Percentiles rank a stretch among this genome's conserved stretches.
phyloP scores from a whole-genome alignment of 805 yeast genomes.

The Ogataea ganodermae region DNA sequence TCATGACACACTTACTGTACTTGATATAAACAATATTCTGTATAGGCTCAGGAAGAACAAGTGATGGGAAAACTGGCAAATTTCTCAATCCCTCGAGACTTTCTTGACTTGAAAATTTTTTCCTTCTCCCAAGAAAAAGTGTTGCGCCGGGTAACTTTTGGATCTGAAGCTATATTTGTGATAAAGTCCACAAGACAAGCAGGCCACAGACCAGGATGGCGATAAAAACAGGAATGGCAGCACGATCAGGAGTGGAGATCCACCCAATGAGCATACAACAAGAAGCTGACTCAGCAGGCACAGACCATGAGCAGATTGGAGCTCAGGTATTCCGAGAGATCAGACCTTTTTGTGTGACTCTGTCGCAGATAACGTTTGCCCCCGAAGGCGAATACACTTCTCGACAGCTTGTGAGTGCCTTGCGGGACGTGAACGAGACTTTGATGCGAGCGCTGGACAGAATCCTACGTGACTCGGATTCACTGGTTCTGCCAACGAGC shows the following conservation, averaged over 20 bases:
- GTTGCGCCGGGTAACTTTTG: conserved; percentile 1
- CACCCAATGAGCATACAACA: no score
- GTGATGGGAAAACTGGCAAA: not conserved
- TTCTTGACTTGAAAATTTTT: conserved; percentile 1
- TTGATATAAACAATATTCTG: not conserved
- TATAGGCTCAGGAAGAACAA: not conserved
- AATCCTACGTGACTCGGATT: not conserved
- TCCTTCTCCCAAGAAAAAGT: not conserved
- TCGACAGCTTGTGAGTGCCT: conserved; percentile 31
- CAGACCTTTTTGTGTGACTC: conserved; percentile 44
- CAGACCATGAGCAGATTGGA: conserved; percentile 10
- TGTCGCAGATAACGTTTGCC: conserved; percentile 46
- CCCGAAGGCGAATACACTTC: conserved; percentile 39
- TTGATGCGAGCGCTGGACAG: conserved; percentile 12
- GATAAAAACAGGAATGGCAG: conserved; percentile 3
- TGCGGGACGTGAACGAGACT: conserved; percentile 36
- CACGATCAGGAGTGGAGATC: no score
- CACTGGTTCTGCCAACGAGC: conserved; percentile 34
- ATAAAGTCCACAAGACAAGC: not conserved
- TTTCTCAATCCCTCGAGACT: not conserved
- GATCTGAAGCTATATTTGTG: not conserved
- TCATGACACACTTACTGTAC: not conserved
- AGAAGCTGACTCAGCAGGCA: not conserved
- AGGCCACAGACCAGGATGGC: no score
- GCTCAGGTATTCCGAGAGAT: conserved; percentile 27